Evolutionary conservation across 345 rosid species (phyloP).

Genomic region (Noccaea bulbosa): DNA sequence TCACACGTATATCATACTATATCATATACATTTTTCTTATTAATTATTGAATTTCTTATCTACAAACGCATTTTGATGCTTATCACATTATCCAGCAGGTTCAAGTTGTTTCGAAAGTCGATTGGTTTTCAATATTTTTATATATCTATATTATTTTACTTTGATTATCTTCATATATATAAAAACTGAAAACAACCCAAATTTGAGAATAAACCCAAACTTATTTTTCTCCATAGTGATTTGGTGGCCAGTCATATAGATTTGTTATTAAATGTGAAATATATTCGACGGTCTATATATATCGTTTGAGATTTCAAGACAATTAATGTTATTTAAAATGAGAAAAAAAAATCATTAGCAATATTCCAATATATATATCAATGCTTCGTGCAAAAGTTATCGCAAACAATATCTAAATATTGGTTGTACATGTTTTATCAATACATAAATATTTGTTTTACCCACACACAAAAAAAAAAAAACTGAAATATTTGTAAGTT

Average conservation of each 20-base stretch:
- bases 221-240: slow-evolving; percentile 21
- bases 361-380: background rate
- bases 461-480: no score
- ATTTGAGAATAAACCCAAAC: slow-evolving; percentile 7
- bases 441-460: background rate
- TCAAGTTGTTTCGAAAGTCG: slow-evolving; percentile 22
- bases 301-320: background rate
- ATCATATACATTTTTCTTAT: slow-evolving; percentile 5
- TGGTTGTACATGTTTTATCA: slow-evolving; percentile 6
- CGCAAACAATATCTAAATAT: slow-evolving; percentile 12
- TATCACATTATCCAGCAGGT: slow-evolving; percentile 13
- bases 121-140: slow-evolving; percentile 22
- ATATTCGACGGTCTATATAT: background rate
- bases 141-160: background rate
- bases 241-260: slow-evolving; percentile 21
- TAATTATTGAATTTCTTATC: slow-evolving; percentile 30
- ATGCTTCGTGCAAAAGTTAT: background rate
- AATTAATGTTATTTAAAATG: slow-evolving; percentile 7
- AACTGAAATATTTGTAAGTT: no score
- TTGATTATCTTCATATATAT: background rate
- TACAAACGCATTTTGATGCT: slow-evolving; percentile 23
- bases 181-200: background rate
- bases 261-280: background rate
- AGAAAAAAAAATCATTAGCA: background rate
- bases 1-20: slow-evolving; percentile 1